These are phyloP conservation scores for Zizania palustris DNA, from an alignment of 202 grass and related monocot species.

Conservation along the genomic window DNA sequence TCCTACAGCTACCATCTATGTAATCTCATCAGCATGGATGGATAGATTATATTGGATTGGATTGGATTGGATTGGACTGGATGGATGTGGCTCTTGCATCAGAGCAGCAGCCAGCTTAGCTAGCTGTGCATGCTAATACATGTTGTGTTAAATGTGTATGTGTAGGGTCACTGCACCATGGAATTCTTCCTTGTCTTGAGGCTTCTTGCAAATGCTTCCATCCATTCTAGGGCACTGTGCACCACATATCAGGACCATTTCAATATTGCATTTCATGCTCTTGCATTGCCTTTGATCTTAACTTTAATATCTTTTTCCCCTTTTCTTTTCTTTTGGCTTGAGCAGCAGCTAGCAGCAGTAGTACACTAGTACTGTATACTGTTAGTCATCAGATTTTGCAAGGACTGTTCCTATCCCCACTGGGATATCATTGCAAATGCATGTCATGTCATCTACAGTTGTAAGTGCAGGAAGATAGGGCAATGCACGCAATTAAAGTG, in stretches of 20 bases:
- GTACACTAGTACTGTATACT: too few species aligned
- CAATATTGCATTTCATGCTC: constrained; percentile 22
- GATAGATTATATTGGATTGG: too few species aligned
- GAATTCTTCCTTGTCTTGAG: constrained; percentile 37
- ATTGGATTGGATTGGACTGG: neutral
- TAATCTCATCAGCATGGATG: neutral
- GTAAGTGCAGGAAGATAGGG: constrained; percentile 31
- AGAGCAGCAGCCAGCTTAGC: too few species aligned
- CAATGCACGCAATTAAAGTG: constrained; percentile 41
- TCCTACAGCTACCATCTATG: neutral
- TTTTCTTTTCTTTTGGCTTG: neutral
- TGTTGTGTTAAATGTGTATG: constrained; percentile 31
- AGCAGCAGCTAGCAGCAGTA: neutral
- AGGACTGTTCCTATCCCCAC: constrained; percentile 25
- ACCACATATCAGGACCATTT: constrained; percentile 44
- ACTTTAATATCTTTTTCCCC: neutral
- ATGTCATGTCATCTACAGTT: constrained; percentile 32
- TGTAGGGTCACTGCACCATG: constrained; percentile 27
- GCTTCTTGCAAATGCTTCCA: constrained; percentile 12
- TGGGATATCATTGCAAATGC: constrained; percentile 33
- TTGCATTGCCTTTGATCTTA: constrained; percentile 32
- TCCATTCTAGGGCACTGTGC: constrained; percentile 33
- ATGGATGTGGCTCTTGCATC: neutral
- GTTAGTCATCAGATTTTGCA: constrained; percentile 14
- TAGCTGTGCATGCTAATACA: neutral